Base-by-base conservation (phyloP, 2,329 filamentous ascomycete genomes). In the Stagonosporopsis tanaceti region DNA sequence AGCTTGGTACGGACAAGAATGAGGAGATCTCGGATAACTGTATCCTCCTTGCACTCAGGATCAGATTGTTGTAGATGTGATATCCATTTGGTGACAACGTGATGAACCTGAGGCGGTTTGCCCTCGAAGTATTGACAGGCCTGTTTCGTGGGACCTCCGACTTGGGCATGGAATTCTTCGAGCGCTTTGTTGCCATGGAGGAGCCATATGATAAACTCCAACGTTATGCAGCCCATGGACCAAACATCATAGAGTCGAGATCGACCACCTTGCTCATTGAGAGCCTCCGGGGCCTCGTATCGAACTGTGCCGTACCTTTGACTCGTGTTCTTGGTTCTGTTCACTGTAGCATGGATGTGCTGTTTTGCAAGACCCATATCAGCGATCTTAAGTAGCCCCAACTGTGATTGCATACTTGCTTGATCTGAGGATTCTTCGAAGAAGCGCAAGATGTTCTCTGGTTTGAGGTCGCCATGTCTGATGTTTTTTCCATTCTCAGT, bases 381-480 rank as follows among this genome's bases (percentile, higher is more conserved):
- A 3, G 28, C 48, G 28, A 51, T 51, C 12, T 51, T 51, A 2
- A 42, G 17, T 6, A 7, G 37, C 1, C 38, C 48, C 5, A 44
- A 14, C n/a, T n/a, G n/a, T n/a, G n/a, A n/a, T n/a, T n/a, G n/a
- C n/a, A n/a, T n/a, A n/a, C n/a, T n/a, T n/a, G 2, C 20, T 20
- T 0, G 32, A 22, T 2, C 28, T 47, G 4, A 48, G 34, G 25
- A 27, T 27, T 0, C 22, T 30, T n/a, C n/a, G n/a, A n/a, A n/a
- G 9, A 66, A 77, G 59, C 67, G 70, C 0, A 78, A 62, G 6
- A 79, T 76, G 25, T 79, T 78, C 6, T 71, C 71, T 0, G 76
- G 72, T 15, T 78, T 79, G 7, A 79, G 63, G 42, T 76, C 68
- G 3, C 74, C 70, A 39, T 77, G 71, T 4, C 73, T 63, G 4